Percentiles rank a stretch among this genome's conserved stretches.
Evolutionary conservation across 495 filamentous ascomycete species (phyloP).

Genomic region (Penicillium daleae): DNA sequence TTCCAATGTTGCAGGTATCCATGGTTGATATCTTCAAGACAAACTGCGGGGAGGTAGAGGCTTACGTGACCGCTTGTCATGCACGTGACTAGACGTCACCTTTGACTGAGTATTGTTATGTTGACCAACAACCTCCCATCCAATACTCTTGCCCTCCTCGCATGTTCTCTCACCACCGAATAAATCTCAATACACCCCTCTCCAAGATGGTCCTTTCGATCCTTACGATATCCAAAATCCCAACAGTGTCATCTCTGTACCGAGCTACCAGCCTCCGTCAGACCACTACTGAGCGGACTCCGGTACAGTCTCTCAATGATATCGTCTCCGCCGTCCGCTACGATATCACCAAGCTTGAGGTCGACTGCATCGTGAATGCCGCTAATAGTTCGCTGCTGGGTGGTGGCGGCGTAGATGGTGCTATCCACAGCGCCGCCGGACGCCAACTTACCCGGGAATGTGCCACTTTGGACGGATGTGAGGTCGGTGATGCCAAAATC

Average conservation of each 20-base stretch:
- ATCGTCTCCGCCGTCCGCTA: conserved; percentile 69
- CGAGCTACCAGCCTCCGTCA: neutral
- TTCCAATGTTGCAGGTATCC: neutral
- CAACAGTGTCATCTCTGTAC: conserved; percentile 18
- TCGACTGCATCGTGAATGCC: conserved; percentile 91
- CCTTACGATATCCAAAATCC: conserved; percentile 15
- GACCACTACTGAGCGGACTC: conserved; percentile 13
- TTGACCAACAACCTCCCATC: neutral
- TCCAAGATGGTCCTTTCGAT: neutral
- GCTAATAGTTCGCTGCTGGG: conserved; percentile 80
- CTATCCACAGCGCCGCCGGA: conserved; percentile 86
- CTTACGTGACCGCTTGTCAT: neutral
- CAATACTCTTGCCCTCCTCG: neutral
- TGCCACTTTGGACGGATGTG: conserved; percentile 65
- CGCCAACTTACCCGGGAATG: conserved; percentile 71
- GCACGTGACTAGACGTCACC: conserved; percentile 2
- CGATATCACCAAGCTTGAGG: conserved; percentile 81
- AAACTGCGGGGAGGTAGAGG: neutral
- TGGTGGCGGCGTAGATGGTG: conserved; percentile 86
- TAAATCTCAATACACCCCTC: neutral
- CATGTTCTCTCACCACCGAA: neutral
- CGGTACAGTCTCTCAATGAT: conserved; percentile 66
- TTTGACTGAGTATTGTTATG: no score
- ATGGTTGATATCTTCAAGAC: neutral
- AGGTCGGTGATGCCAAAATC: conserved; percentile 81